Evolutionary conservation across 2,329 filamentous ascomycete genomes (phyloP).

Genomic region (Corniculantispora saksenae): DNA sequence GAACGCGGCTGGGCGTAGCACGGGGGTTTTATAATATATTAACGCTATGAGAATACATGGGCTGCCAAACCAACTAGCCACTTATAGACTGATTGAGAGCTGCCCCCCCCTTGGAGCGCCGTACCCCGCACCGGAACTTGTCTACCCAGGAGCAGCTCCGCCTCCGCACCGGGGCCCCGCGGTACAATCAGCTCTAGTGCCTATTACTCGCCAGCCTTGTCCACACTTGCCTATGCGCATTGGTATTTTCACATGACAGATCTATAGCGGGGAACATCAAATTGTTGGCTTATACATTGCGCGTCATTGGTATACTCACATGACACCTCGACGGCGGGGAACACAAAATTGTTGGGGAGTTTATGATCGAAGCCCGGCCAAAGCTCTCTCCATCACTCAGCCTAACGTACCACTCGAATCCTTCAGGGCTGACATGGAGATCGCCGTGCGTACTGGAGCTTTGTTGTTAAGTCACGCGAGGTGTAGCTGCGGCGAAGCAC

Average conservation of each 20-base stretch:
- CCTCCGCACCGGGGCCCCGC: not conserved
- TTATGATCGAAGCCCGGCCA: not conserved
- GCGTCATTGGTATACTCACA: not conserved
- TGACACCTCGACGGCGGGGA: not conserved
- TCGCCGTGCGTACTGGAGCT: not conserved
- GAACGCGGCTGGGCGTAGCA: not conserved
- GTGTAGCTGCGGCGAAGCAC: not conserved
- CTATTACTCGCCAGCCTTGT: not conserved
- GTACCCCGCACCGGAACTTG: not conserved
- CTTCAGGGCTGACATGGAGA: not conserved
- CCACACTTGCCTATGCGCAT: not conserved
- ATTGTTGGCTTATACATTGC: not conserved
- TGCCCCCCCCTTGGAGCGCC: not conserved
- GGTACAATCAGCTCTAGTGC: not conserved
- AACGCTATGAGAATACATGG: not conserved
- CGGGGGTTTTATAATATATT: not conserved
- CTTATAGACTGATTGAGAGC: not conserved
- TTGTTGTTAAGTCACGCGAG: not conserved
- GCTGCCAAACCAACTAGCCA: not conserved
- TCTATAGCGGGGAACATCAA: not conserved
- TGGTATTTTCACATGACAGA: not conserved
- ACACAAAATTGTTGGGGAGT: not conserved
- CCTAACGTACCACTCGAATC: not conserved
- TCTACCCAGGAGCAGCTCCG: not conserved
- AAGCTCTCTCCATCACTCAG: not conserved